Evolutionary conservation across 495 filamentous ascomycete species (phyloP).

Genomic region (Hyaloscypha finlandica): DNA sequence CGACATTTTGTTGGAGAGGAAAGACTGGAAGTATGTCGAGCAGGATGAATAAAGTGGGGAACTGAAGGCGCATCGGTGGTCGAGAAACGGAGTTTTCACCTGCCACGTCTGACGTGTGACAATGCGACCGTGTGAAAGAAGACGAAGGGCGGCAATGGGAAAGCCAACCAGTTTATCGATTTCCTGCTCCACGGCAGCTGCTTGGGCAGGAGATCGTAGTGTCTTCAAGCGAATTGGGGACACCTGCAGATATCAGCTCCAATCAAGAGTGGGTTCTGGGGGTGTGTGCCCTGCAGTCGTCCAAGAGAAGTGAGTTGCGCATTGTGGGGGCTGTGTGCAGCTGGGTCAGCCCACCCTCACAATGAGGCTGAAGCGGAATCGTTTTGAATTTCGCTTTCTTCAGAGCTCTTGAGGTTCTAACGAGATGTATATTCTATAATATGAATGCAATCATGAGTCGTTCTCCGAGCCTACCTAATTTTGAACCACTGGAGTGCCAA

Average conservation of each 20-base stretch:
- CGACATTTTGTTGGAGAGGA: not conserved
- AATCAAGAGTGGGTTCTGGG: not conserved
- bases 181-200: too few relatives aligned
- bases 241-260: not conserved
- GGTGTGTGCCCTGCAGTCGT: not conserved
- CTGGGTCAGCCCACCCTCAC: not conserved
- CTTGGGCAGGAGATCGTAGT: too few relatives aligned
- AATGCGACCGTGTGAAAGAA: too few relatives aligned
- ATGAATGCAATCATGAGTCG: not conserved
- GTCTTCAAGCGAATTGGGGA: too few relatives aligned
- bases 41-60: not conserved
- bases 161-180: too few relatives aligned
- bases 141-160: too few relatives aligned
- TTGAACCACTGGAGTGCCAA: not conserved
- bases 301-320: not conserved
- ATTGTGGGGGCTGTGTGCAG: not conserved
- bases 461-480: not conserved
- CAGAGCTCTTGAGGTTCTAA: not conserved
- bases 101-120: too few relatives aligned
- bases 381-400: not conserved
- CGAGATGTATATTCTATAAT: constrained; percentile 2
- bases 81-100: not conserved
- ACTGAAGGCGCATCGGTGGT: not conserved
- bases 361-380: not conserved
- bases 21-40: not conserved